Evolutionary conservation across 163 green algal genomes (phyloP).

Genomic region (Chlamydomonas reinhardtii): DNA sequence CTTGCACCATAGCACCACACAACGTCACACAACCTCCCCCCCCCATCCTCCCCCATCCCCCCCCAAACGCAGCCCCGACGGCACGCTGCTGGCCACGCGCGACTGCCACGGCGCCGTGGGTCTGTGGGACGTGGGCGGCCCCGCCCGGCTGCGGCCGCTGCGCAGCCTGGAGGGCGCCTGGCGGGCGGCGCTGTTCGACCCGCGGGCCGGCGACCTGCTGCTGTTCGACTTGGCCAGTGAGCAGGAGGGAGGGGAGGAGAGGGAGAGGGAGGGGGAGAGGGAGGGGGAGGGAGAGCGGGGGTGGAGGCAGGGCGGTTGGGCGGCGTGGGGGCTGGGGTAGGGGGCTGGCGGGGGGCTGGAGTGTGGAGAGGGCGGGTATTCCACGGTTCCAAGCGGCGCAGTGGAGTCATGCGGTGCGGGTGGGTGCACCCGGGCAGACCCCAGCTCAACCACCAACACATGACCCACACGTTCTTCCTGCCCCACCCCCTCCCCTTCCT

Average conservation of each 20-base stretch:
- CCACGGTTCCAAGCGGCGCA: too few species aligned
- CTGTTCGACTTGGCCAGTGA: slow-evolving; percentile 27
- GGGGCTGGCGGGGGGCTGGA: too few species aligned
- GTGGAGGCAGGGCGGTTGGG: neutral
- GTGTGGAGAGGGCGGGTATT: too few species aligned
- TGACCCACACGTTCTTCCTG: too few species aligned
- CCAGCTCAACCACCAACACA: too few species aligned
- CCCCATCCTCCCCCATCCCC: neutral
- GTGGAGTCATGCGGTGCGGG: too few species aligned
- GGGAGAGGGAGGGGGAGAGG: neutral
- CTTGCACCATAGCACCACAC: too few species aligned
- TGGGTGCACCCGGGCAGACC: too few species aligned
- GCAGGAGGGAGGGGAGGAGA: neutral
- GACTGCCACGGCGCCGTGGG: slow-evolving; percentile 1
- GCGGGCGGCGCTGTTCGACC: slow-evolving; percentile 24
- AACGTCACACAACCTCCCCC: too few species aligned
- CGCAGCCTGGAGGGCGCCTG: slow-evolving; percentile 22
- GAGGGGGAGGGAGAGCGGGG: neutral
- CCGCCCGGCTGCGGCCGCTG: slow-evolving; percentile 15
- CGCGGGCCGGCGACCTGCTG: slow-evolving; percentile 26
- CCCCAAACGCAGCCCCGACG: slow-evolving; percentile 29
- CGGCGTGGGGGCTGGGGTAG: too few species aligned
- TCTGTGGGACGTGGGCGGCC: slow-evolving; percentile 36
- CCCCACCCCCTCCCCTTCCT: too few species aligned
- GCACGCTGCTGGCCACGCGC: slow-evolving; percentile 19